Evolutionary conservation across 2,329 filamentous ascomycete genomes (phyloP), one percentile per base, ranked within the genome.

Genomic region (Fusarium pseudoanthophilum): DNA sequence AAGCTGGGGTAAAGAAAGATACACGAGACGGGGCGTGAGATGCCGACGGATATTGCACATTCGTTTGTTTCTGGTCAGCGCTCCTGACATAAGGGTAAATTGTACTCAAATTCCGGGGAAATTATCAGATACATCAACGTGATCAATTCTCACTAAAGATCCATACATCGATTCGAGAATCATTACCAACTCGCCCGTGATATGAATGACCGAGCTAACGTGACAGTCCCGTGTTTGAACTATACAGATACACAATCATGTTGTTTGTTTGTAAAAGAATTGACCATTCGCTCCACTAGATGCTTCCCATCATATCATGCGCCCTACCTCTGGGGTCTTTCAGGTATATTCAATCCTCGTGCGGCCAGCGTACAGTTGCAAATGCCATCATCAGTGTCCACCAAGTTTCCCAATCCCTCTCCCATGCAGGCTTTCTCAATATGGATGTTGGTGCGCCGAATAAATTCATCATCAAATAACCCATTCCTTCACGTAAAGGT

Each of bases 311-410:
- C 60, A 55, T 67, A 58, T 68, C 60, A 56, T 65, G 64, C 51
- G 40, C 56, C 60, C 61, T 46, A 24, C 34, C 56, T 55, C 42
- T 32, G 51, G 48, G 51, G 46, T 62, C 64, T 67, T 40, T 45
- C 74, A 69, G 74, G 70, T 75, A 74, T 74, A 75, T 72, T 64
- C 67, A 72, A 67, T 65, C 52, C 58, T 49, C 56, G 71, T 71
- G 71, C 67, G 55, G 56, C 62, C 67, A 74, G 71, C 71, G 71
- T 74, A 60, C 71, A 73, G 49, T 71, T 59, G 43, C 58, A 49
- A 48, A 61, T 67, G 53, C 40, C 64, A 56, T 68, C 46, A 15
- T 70, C 49, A 21, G 42, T 58, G 42, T 59, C 49, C 70, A 45
- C 48, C 59, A 39, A 62, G 26, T 58, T 57, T 58, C 32, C 62